phyloP scores from a whole-genome alignment of 1,284 basidiomycete genomes.

The Apiotrichum domesticum region DNA sequence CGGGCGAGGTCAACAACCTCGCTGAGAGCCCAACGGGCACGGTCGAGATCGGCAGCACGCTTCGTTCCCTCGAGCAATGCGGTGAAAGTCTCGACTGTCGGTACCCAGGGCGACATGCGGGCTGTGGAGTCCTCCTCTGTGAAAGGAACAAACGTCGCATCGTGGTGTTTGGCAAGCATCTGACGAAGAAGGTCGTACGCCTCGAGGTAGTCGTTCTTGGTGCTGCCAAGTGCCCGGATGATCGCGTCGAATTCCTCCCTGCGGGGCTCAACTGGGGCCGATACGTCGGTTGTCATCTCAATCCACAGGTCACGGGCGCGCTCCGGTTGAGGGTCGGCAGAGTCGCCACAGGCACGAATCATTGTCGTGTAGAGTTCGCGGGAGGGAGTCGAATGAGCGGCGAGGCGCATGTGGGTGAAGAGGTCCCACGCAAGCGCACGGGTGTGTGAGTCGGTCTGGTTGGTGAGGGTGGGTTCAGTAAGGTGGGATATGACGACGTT shows the following conservation, averaged over 20 bases:
- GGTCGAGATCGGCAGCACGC: constrained; percentile 70
- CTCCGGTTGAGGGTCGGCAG: constrained; percentile 65
- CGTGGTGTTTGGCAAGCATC: constrained; percentile 67
- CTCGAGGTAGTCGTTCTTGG: constrained; percentile 58
- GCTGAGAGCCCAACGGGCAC: constrained; percentile 83
- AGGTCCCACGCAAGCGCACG: constrained; percentile 81
- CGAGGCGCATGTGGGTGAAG: constrained; percentile 91
- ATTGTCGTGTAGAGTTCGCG: constrained; percentile 70
- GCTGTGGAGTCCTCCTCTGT: constrained; percentile 19
- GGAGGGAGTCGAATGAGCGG: constrained; percentile 77
- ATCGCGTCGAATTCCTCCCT: constrained; percentile 70
- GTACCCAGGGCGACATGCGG: constrained; percentile 55
- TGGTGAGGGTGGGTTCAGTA: constrained; percentile 18
- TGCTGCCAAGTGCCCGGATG: constrained; percentile 62
- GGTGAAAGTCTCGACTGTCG: constrained; percentile 66
- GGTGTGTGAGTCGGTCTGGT: constrained; percentile 24
- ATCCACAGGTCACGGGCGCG: constrained; percentile 87
- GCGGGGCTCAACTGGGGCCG: constrained; percentile 56
- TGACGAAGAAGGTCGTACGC: constrained; percentile 70
- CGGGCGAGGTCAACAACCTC: constrained; percentile 59
- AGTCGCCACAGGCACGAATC: constrained; percentile 74
- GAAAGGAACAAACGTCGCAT: constrained; percentile 33
- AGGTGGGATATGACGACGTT: constrained; percentile 40
- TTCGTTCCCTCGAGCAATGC: constrained; percentile 86
- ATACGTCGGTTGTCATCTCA: constrained; percentile 68